These are phyloP conservation scores for Podospora tetraspora DNA, from an alignment of 495 filamentous ascomycete species.

Conservation along the genomic window DNA sequence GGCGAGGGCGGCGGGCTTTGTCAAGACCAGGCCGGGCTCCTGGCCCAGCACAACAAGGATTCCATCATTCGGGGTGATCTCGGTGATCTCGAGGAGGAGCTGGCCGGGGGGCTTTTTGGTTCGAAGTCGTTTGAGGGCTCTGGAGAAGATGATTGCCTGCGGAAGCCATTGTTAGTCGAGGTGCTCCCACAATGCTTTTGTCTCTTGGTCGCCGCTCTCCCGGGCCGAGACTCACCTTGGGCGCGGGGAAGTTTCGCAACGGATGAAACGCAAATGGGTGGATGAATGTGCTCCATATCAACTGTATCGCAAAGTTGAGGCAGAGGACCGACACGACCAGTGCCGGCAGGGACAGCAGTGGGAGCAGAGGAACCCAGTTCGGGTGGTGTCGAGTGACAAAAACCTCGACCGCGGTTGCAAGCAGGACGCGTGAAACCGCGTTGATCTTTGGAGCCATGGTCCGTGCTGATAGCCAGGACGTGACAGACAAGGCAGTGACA, in stretches of 20 bases:
- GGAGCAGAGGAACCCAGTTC: not conserved
- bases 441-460: conserved; percentile 4
- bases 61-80: conserved; percentile 67
- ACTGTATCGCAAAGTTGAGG: conserved; percentile 5
- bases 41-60: conserved; percentile 65
- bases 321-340: not conserved
- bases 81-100: conserved; percentile 26
- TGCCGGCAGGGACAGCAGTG: not conserved
- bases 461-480: not conserved
- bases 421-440: conserved; percentile 4
- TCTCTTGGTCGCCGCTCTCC: not conserved
- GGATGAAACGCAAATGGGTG: conserved; percentile 10
- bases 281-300: conserved; percentile 7
- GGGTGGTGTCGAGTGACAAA: not conserved
- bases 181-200: not conserved
- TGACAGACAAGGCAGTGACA: not conserved
- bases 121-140: not conserved
- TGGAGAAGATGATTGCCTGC: not conserved
- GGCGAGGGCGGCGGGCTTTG: conserved; percentile 55
- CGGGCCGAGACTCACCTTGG: not conserved
- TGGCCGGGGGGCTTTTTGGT: conserved; percentile 36
- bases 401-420: conserved; percentile 3
- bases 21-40: conserved; percentile 57
- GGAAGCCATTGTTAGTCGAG: not conserved
- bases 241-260: conserved; percentile 11